phyloP scores from a whole-genome alignment of 1,139 yeast species.

The Suhomyces yuchorum region DNA sequence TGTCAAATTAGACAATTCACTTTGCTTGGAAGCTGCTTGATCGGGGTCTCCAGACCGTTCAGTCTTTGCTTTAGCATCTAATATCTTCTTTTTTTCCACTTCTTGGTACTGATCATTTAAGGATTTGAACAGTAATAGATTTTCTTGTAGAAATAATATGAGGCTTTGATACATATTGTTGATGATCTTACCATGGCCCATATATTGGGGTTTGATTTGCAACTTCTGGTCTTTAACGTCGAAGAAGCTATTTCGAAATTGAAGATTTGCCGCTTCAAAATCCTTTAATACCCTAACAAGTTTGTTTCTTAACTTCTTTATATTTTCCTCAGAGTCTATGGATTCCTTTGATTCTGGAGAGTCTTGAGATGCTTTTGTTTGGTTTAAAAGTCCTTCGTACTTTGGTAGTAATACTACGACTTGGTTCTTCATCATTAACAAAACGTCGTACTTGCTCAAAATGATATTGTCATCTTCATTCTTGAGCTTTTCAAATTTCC shows the following conservation, averaged over 20 bases:
- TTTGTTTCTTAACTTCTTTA: constrained; percentile 29
- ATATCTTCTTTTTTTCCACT: constrained; percentile 20
- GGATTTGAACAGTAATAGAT: constrained; percentile 31
- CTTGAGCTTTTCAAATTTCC: constrained; percentile 49
- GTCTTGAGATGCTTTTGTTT: not conserved
- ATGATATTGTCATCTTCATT: constrained; percentile 11
- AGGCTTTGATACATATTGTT: constrained; percentile 39
- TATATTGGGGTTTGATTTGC: constrained; percentile 21
- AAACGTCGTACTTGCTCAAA: constrained; percentile 27
- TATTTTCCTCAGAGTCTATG: constrained; percentile 13
- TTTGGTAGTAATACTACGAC: constrained; percentile 35
- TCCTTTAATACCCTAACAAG: constrained; percentile 37
- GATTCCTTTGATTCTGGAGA: not conserved
- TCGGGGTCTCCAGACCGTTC: not conserved
- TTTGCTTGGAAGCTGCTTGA: constrained; percentile 3
- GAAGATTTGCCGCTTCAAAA: constrained; percentile 31
- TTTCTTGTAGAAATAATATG: constrained; percentile 39
- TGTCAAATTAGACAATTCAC: constrained; percentile 34
- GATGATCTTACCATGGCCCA: constrained; percentile 24
- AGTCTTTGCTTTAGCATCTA: constrained; percentile 2
- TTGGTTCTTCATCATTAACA: constrained; percentile 37
- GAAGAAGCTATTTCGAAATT: constrained; percentile 32
- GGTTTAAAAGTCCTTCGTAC: constrained; percentile 22
- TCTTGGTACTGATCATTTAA: constrained; percentile 30
- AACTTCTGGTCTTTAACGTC: constrained; percentile 18